Conservation (phyloP, 176 grass and related monocot species). For the Triticum aestivum region DNA sequence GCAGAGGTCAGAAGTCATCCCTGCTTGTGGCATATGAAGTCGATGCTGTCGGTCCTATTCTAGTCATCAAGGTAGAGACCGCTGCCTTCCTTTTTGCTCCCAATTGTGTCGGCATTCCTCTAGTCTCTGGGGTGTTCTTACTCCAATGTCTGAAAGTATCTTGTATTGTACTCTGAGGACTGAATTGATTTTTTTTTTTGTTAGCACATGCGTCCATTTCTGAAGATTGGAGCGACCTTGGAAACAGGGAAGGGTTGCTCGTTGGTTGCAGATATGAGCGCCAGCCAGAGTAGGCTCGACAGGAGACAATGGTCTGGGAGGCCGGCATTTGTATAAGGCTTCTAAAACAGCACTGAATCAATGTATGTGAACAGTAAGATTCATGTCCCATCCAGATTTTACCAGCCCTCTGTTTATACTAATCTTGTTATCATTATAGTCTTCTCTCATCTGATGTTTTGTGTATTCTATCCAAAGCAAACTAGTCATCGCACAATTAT, state of each 20-base stretch:
- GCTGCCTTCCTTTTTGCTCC: not conserved
- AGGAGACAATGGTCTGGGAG: slow-evolving; percentile 60
- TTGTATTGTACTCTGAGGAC: no score
- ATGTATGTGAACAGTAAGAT: no score
- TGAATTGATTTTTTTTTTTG: not conserved
- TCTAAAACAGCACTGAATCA: not conserved
- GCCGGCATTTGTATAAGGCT: slow-evolving; percentile 83
- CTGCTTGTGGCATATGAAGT: slow-evolving; percentile 72
- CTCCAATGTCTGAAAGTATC: not conserved
- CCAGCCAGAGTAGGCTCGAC: not conserved
- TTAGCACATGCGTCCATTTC: slow-evolving; percentile 70
- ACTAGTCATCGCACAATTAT: not conserved
- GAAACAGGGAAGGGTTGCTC: slow-evolving; percentile 52
- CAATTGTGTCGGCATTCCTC: not conserved
- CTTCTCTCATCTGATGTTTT: not conserved
- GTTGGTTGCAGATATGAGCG: slow-evolving; percentile 65
- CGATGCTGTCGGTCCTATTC: slow-evolving; percentile 62
- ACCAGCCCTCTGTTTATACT: not conserved
- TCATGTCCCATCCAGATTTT: no score
- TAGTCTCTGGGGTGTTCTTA: not conserved
- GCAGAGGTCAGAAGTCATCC: slow-evolving; percentile 70
- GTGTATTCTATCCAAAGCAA: not conserved
- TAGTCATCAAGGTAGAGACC: not conserved
- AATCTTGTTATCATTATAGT: not conserved
- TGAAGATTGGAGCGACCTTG: slow-evolving; percentile 51